Evolutionary conservation across 768 basidiomycete species (phyloP), one percentile per base, ranked within the genome.

Genomic region (Suillus ampliporus): DNA sequence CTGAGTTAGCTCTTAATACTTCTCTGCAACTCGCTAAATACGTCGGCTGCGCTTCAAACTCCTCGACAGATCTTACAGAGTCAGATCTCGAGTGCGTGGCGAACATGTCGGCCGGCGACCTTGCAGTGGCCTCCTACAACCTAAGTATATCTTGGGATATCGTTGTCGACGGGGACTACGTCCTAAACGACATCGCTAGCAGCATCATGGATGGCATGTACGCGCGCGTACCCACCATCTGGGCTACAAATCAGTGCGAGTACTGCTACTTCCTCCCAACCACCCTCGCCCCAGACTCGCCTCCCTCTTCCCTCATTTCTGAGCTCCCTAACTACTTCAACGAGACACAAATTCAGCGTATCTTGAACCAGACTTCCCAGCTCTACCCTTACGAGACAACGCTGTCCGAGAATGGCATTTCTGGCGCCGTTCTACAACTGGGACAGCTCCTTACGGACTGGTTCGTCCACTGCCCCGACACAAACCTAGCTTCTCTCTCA

Each of bases 351-450:
- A 21, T 63, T 7, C 23, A 41, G 21, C 44, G 46, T 31, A 63
- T 71, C 57, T 23, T 65, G 57, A 64, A 62, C 14, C 62, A 57
- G 46, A 66, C 62, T n/a, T n/a, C n/a, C 13, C n/a, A 28, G 2
- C 61, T 66, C 14, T 68, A 70, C 48, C 71, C 65, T 6, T 69
- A 71, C 44, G 51, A 65, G 1, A 71, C 68, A 1, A 62, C 63
- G 0, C 52, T 60, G 1, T 51, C 43, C 2, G 37, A 54, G 2
- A 57, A 60, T 5, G 63, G 58, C 3, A 63, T 67, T 46, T 68
- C 67, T 2, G 63, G 69, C 2, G 59, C 69, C 1, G 63, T 70
- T 19, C 8, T 59, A 19, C 54, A 48, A 13, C 59, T 68, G 4
- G 69, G 21, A 2, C 66, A 65, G 1, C 10, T 65, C n/a, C 13